phyloP scores from a whole-genome alignment of 2,329 filamentous ascomycete species.

The Ascochyta pisi region DNA sequence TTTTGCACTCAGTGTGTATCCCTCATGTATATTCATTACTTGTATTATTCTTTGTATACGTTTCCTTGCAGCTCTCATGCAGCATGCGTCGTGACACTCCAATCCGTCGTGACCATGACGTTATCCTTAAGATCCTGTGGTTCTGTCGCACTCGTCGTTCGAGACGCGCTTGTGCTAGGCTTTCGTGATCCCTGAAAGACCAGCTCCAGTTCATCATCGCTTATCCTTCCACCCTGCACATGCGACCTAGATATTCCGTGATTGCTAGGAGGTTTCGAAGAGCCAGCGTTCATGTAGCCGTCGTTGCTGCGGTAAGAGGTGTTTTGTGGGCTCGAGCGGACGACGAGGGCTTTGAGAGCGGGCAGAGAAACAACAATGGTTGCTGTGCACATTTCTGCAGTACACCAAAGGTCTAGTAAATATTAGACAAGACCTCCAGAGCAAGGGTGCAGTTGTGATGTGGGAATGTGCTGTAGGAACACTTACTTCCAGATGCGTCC shows the following conservation, averaged over 20 bases:
- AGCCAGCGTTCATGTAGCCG: constrained; percentile 19
- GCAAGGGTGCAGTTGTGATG: no score
- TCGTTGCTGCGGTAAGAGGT: constrained; percentile 22
- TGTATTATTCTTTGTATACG: not conserved
- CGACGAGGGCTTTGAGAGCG: constrained; percentile 25
- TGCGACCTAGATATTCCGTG: constrained; percentile 11
- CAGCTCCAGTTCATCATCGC: constrained; percentile 29
- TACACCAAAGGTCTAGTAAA: constrained; percentile 27
- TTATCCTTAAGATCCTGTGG: constrained; percentile 20
- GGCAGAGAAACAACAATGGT: constrained; percentile 31
- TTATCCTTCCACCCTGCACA: constrained; percentile 13
- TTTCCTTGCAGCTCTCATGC: not conserved
- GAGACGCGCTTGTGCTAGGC: constrained; percentile 3
- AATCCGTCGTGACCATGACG: constrained; percentile 25
- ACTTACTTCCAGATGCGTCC: constrained; percentile 30
- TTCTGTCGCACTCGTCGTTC: constrained; percentile 6
- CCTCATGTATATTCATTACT: not conserved
- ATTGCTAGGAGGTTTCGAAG: constrained; percentile 3
- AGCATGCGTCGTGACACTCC: constrained; percentile 21
- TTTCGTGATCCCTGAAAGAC: constrained; percentile 23
- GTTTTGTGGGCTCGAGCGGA: constrained; percentile 12
- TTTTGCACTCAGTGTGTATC: no score
- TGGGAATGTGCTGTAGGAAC: not conserved
- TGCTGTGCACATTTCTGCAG: constrained; percentile 33
- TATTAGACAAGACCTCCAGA: not conserved